A percentile compares a stretch with the other conserved stretches of the same genome.
Conservation (phyloP, 2,329 filamentous ascomycete species). For the Ascosphaera apis region DNA sequence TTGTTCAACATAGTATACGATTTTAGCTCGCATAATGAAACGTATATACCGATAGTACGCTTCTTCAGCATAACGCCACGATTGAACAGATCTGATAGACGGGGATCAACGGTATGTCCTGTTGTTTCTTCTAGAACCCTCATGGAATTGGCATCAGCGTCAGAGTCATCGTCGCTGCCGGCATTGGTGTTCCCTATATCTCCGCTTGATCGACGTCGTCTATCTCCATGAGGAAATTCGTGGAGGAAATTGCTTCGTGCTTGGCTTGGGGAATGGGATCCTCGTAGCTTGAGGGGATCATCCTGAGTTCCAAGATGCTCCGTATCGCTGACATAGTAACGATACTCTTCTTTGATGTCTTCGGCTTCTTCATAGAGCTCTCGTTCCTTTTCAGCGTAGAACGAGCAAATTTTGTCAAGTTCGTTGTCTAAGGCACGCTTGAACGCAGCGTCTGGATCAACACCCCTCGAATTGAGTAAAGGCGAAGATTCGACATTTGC, state of each 20-base stretch:
- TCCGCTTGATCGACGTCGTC: constrained; percentile 22
- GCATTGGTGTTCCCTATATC: constrained; percentile 21
- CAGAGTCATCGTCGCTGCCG: constrained; percentile 32
- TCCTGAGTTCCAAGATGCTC: constrained; percentile 16
- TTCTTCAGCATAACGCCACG: constrained; percentile 76
- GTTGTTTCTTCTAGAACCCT: constrained; percentile 36
- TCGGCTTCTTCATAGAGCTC: constrained; percentile 68
- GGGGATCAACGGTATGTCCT: constrained; percentile 43
- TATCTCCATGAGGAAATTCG: constrained; percentile 22
- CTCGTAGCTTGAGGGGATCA: constrained; percentile 19
- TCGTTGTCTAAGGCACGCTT: constrained; percentile 62
- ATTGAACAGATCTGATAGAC: constrained; percentile 46
- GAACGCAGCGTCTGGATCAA: constrained; percentile 64
- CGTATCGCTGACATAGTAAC: constrained; percentile 38
- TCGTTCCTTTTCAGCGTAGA: constrained; percentile 71
- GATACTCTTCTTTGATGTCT: constrained; percentile 51
- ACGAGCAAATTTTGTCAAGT: constrained; percentile 79
- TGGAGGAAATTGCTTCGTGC: constrained; percentile 28
- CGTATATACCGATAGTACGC: constrained; percentile 65
- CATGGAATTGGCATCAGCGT: constrained; percentile 26
- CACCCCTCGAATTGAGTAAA: constrained; percentile 40
- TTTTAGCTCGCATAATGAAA: constrained; percentile 82
- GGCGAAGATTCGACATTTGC: constrained; percentile 68
- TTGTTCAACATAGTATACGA: constrained; percentile 91
- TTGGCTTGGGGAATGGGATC: constrained; percentile 2